A percentile compares a stretch with the other conserved stretches of the same genome.
These are phyloP conservation scores for Acacia confusa DNA, from an alignment of 306 rosid genomes.

Conservation along the genomic window DNA sequence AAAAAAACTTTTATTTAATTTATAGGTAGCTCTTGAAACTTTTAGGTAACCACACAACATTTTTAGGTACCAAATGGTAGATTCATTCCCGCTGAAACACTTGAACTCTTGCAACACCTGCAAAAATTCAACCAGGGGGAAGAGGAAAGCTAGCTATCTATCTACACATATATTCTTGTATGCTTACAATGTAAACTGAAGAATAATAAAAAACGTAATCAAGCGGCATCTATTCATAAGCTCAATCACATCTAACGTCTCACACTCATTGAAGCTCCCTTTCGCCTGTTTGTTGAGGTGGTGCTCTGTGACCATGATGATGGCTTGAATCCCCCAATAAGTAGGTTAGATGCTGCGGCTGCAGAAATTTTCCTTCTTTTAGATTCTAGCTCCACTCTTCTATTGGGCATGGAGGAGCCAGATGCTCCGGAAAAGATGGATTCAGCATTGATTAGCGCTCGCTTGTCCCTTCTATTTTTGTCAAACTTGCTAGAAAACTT, in stretches of 20 bases:
- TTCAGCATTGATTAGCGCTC: conserved; percentile 63
- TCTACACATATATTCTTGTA: background rate
- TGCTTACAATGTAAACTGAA: background rate
- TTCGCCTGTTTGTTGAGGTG: conserved; percentile 35
- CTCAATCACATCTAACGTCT: conserved; percentile 30
- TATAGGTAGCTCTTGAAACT: too few species aligned
- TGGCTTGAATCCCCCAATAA: conserved; percentile 63
- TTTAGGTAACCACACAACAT: too few species aligned
- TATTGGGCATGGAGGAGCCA: conserved; percentile 43
- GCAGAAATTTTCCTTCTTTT: conserved; percentile 84
- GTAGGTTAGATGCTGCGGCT: conserved; percentile 55
- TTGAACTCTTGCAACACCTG: too few species aligned
- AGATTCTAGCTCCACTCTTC: conserved; percentile 60
- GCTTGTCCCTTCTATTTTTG: conserved; percentile 64
- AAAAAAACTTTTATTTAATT: too few species aligned
- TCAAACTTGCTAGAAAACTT: conserved; percentile 71
- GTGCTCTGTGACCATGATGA: conserved; percentile 67
- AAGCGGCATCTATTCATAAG: conserved; percentile 19
- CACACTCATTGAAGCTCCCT: conserved; percentile 35
- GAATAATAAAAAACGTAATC: background rate
- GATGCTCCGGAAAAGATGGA: conserved; percentile 64
- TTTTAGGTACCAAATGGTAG: too few species aligned
- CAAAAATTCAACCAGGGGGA: background rate
- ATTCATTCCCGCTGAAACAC: too few species aligned
- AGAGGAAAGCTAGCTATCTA: background rate